phyloP scores from a whole-genome alignment of 257 asterid species.

The Rauvolfia tetraphylla region DNA sequence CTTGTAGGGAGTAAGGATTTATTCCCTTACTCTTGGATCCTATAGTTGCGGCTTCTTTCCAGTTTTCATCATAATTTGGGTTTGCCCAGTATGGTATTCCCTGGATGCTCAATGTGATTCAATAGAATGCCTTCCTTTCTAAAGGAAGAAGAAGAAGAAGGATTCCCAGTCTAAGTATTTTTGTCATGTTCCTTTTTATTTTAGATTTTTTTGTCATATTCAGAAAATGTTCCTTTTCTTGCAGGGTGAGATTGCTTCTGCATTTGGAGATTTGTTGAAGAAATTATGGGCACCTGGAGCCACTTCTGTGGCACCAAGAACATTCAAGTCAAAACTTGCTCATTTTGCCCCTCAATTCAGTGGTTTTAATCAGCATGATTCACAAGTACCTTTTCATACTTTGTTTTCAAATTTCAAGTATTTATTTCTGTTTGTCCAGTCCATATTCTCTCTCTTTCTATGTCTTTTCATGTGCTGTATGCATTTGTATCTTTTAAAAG shows the following conservation, averaged over 20 bases:
- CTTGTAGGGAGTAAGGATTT: background rate
- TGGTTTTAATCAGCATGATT: constrained; percentile 95
- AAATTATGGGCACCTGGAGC: constrained; percentile 97
- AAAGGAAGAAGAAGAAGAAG: background rate
- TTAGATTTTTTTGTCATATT: background rate
- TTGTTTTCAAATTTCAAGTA: background rate
- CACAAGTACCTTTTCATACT: constrained; percentile 63
- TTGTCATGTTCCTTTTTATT: background rate
- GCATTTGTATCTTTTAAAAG: background rate
- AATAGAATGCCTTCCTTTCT: background rate
- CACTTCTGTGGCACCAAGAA: constrained; percentile 79
- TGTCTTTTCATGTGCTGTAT: background rate
- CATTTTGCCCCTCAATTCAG: constrained; percentile 97
- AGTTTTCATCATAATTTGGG: background rate
- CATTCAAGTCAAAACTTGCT: constrained; percentile 83
- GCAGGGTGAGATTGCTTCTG: constrained; percentile 95
- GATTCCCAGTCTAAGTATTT: background rate
- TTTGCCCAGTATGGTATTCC: background rate
- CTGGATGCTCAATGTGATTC: background rate
- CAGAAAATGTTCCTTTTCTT: background rate
- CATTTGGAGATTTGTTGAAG: constrained; percentile 89
- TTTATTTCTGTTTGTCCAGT: background rate
- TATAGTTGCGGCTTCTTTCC: background rate
- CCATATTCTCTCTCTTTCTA: background rate
- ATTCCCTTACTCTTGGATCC: background rate